These are phyloP conservation scores for Rhizopogon roseolus DNA, from an alignment of 768 basidiomycete genomes.

Conservation along the genomic window DNA sequence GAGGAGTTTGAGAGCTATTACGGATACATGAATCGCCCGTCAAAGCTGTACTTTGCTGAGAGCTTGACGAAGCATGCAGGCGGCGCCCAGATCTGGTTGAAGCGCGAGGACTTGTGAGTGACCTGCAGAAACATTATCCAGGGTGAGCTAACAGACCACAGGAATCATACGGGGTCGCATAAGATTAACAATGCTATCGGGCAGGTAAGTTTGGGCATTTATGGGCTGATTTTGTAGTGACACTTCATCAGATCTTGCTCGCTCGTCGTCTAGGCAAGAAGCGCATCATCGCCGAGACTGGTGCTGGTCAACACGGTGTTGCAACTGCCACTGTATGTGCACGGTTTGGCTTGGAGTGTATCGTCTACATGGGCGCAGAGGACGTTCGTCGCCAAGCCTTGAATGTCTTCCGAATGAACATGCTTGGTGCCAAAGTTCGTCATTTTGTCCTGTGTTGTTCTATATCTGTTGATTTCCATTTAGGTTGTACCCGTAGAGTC, in stretches of 20 bases:
- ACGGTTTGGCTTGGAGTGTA: constrained; percentile 90
- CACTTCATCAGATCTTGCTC: constrained; percentile 67
- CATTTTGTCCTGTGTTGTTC: background rate
- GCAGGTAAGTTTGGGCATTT: constrained; percentile 46
- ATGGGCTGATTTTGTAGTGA: background rate
- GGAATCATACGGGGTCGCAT: constrained; percentile 98
- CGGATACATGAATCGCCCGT: constrained; percentile 94
- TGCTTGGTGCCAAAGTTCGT: constrained; percentile 87
- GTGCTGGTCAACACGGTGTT: constrained; percentile 98
- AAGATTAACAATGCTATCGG: constrained; percentile 99
- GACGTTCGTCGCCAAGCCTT: constrained; percentile 94
- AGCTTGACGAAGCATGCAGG: constrained; percentile 85
- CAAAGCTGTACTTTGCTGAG: constrained; percentile 86
- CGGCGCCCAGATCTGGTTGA: constrained; percentile 96
- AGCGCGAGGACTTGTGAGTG: constrained; percentile 85
- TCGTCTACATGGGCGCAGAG: constrained; percentile 98
- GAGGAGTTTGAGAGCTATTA: constrained; percentile 85
- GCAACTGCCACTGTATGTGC: constrained; percentile 98
- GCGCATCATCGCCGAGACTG: constrained; percentile 97
- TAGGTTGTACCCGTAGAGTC: constrained; percentile 93
- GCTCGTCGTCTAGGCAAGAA: constrained; percentile 94
- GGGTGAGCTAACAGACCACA: constrained; percentile 22
- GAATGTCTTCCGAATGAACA: constrained; percentile 97
- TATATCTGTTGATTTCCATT: background rate
- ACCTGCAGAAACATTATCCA: background rate